Conservation (phyloP, 257 asterid genomes). For the Rehmannia glutinosa region DNA sequence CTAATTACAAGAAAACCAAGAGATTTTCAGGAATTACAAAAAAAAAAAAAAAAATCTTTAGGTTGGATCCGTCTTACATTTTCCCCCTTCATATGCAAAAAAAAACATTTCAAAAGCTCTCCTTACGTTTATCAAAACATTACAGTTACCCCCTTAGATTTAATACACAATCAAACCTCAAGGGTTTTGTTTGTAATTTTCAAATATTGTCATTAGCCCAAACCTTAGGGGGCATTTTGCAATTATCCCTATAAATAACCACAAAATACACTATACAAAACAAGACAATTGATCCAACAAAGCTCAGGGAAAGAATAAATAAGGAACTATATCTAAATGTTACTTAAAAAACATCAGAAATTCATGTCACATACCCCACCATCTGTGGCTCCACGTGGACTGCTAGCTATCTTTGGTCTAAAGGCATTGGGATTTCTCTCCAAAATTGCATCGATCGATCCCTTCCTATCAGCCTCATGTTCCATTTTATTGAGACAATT, state of each 20-base stretch:
- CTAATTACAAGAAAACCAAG: background rate
- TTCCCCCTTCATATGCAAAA: too few relatives aligned
- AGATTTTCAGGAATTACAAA: background rate
- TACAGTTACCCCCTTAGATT: too few relatives aligned
- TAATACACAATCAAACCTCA: too few relatives aligned
- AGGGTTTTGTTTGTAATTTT: too few relatives aligned
- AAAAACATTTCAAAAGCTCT: too few relatives aligned
- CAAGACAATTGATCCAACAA: background rate
- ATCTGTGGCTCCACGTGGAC: constrained; percentile 43
- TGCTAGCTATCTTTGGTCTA: constrained; percentile 55
- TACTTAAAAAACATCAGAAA: background rate
- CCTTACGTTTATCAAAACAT: too few relatives aligned
- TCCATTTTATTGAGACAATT: constrained; percentile 50
- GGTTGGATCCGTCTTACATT: too few relatives aligned
- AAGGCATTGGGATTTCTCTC: constrained; percentile 72
- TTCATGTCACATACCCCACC: constrained; percentile 44
- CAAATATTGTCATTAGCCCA: too few relatives aligned
- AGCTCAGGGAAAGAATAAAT: background rate
- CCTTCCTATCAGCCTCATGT: constrained; percentile 47
- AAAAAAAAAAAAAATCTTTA: background rate
- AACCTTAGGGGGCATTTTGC: too few relatives aligned
- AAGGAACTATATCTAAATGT: background rate
- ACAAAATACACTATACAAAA: too few relatives aligned
- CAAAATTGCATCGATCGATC: constrained; percentile 34
- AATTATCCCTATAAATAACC: too few relatives aligned